Base-by-base conservation (phyloP, 306 rosid species). In the Phaseolus lunatus region DNA sequence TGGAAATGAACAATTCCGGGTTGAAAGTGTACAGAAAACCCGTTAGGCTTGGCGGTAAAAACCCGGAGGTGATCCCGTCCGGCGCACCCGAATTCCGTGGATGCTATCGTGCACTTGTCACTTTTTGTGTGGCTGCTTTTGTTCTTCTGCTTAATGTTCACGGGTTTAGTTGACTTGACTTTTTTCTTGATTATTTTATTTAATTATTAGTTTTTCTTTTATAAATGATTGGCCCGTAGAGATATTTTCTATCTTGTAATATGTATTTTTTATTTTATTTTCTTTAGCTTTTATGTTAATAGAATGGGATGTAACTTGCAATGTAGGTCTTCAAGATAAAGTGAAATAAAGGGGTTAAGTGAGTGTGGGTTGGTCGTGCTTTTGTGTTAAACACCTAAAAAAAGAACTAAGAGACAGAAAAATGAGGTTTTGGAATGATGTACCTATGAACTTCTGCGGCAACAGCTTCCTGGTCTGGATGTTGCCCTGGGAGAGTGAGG, bases 401-500 rank as follows among this genome's bases (percentile, higher is more conserved):
- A 18, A 8, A 8, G 5, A 3, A 14, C 2, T 27, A 49, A 37
- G 0, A 41, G 27, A 52, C 3, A 19, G 59, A 33, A n/a, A 48
- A 47, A 22, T 49, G 44, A 16, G 64, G 41, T 8, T 1, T 6
- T 13, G 10, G 19, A 77, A 53, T 12, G 29, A 15, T 9, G 44
- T 67, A 90, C 98, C 97, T 82, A 43, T 94, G 92, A 84, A 91
- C 87, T 79, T 90, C 78, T 47, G 37, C 83, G 10, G 83, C 97
- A 49, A 94, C 92, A 62, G 89, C 80, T 56, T 94, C 94, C 0
- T 97, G 97, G 81, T 88, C 77, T 1, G 98, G 98, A 19, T 94
- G 97, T 50, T 90, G 96, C 1, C 96, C 97, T 0, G 96, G 87
- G 23, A 94, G 98, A 64, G 94, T 94, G 84, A 88, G 78, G 86